phyloP scores from a whole-genome alignment of 352 stramenopile species.

The Phytopythium aichiense region DNA sequence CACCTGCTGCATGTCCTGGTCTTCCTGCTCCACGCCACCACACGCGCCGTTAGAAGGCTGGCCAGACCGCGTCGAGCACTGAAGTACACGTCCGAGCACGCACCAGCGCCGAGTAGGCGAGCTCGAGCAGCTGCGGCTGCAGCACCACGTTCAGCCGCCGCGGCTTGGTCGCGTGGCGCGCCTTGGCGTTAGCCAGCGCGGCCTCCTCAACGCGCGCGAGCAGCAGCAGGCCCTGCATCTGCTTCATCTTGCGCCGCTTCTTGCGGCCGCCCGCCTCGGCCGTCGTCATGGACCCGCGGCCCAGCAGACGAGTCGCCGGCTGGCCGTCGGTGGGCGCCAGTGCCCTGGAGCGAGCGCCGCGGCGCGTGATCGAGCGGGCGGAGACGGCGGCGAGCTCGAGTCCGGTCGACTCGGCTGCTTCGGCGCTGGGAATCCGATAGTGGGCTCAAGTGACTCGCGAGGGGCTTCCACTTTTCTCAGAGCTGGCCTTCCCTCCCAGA shows the following conservation, averaged over 20 bases:
- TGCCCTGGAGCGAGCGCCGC: no score
- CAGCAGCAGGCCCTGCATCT: constrained; percentile 73
- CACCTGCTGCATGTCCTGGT: constrained; percentile 66
- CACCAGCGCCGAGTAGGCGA: constrained; percentile 60
- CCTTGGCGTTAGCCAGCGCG: constrained; percentile 12
- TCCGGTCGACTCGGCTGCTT: no score
- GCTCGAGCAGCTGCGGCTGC: constrained; percentile 62
- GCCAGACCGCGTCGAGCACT: neutral
- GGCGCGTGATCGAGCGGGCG: no score
- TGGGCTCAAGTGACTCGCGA: neutral
- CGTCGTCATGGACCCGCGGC: constrained; percentile 24
- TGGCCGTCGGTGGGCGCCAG: no score
- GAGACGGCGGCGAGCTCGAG: no score
- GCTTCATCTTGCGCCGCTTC: constrained; percentile 63
- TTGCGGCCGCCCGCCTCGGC: constrained; percentile 6
- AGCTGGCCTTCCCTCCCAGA: neutral
- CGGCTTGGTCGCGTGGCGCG: constrained; percentile 22
- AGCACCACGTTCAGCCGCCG: constrained; percentile 59
- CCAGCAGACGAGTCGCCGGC: no score
- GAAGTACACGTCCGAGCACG: neutral
- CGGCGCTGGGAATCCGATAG: neutral
- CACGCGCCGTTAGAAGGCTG: neutral
- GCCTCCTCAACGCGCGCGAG: constrained; percentile 39
- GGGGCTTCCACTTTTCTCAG: constrained; percentile 1
- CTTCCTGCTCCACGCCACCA: constrained; percentile 20